Percentiles rank a stretch among this genome's conserved stretches.
phyloP scores from a whole-genome alignment of 768 basidiomycete genomes.

The Rhodotorula toruloides region DNA sequence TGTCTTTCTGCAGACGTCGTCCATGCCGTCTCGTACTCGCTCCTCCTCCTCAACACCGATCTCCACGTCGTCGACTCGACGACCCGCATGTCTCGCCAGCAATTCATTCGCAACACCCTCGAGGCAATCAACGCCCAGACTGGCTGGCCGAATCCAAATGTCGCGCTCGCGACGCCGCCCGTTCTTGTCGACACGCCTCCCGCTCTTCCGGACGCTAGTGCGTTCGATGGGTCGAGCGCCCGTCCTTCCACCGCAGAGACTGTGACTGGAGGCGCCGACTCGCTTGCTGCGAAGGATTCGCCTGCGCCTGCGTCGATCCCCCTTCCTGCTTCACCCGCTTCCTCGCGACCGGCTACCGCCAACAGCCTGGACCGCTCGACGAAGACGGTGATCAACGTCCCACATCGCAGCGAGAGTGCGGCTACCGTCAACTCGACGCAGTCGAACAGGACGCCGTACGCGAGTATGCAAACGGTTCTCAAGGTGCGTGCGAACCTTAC shows the following conservation, averaged over 20 bases:
- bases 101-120: conserved; percentile 90
- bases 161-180: too few species aligned
- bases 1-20: conserved; percentile 62
- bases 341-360: background rate
- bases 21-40: conserved; percentile 89
- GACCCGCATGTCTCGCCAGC: conserved; percentile 80
- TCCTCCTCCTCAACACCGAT: conserved; percentile 92
- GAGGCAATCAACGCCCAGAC: conserved; percentile 64
- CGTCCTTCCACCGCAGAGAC: too few species aligned
- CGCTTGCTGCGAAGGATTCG: background rate
- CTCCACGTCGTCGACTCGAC: conserved; percentile 88
- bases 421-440: conserved; percentile 9
- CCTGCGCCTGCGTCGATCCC: background rate
- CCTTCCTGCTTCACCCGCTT: background rate
- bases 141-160: conserved; percentile 50
- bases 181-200: background rate
- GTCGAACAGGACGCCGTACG: conserved; percentile 54
- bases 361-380: background rate
- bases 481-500: conserved; percentile 56
- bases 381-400: conserved; percentile 53
- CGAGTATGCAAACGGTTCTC: conserved; percentile 75
- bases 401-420: conserved; percentile 16
- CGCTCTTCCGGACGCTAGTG: background rate
- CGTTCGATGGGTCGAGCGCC: background rate
- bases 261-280: too few species aligned